Percentiles rank a stretch among this genome's conserved stretches.
Evolutionary conservation across 306 rosid genomes (phyloP).

Genomic region (Vicia villosa): DNA sequence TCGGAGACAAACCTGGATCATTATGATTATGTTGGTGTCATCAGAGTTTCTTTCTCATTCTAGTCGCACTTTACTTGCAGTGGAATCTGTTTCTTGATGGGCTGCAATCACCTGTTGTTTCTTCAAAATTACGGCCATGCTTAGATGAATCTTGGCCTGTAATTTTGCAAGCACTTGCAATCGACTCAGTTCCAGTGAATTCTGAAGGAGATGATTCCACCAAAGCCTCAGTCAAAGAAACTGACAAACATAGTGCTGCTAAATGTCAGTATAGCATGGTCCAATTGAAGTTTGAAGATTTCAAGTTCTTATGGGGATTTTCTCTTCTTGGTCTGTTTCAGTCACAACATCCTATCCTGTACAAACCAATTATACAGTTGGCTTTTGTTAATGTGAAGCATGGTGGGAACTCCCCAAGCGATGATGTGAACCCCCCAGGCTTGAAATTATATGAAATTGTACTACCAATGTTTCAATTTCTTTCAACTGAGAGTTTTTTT

Average conservation of each 20-base stretch:
- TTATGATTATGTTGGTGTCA: constrained; percentile 19
- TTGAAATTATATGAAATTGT: constrained; percentile 73
- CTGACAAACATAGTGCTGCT: constrained; percentile 43
- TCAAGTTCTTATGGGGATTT: constrained; percentile 85
- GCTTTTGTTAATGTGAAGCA: constrained; percentile 45
- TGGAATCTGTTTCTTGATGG: constrained; percentile 92
- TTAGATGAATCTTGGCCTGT: constrained; percentile 99
- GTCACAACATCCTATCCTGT: constrained; percentile 57
- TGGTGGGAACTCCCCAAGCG: constrained; percentile 47
- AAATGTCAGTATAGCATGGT: constrained; percentile 82
- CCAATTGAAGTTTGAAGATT: constrained; percentile 69
- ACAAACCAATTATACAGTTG: constrained; percentile 56
- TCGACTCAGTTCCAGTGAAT: constrained; percentile 85
- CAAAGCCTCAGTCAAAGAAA: constrained; percentile 36
- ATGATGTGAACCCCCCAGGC: constrained; percentile 54
- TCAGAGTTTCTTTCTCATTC: constrained; percentile 33
- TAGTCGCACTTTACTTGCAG: constrained; percentile 53
- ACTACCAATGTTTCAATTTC: constrained; percentile 82
- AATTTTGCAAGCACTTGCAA: constrained; percentile 90
- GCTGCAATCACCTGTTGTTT: constrained; percentile 76
- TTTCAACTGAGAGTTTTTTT: constrained; percentile 68
- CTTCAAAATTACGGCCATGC: constrained; percentile 76
- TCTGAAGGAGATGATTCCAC: constrained; percentile 51
- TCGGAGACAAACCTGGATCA: constrained; percentile 26
- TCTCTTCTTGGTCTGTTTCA: constrained; percentile 79